phyloP scores from a whole-genome alignment of 441 rosid genomes.

The Corymbia citriodora region DNA sequence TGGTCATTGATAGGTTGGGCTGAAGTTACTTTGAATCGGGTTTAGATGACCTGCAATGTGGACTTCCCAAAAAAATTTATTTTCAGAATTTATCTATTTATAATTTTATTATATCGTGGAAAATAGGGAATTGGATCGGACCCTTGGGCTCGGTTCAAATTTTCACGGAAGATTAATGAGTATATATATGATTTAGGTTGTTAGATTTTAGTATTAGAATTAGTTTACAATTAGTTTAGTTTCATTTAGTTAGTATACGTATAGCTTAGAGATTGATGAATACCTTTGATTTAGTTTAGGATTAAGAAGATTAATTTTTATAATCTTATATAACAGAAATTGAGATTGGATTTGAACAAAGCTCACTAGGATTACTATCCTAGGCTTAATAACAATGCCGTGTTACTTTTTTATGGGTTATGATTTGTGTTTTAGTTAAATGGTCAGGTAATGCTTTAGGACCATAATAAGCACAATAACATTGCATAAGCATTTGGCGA shows the following conservation, averaged over 20 bases:
- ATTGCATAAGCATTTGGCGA: neutral
- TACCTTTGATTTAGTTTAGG: neutral
- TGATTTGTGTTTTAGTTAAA: neutral
- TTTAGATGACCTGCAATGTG: neutral
- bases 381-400: neutral
- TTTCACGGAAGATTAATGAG: neutral
- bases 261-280: neutral
- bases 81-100: no score
- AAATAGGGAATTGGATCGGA: neutral
- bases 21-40: neutral
- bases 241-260: rapidly evolving
- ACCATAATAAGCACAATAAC: neutral
- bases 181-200: neutral
- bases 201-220: neutral
- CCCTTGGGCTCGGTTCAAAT: neutral
- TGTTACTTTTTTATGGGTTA: neutral
- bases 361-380: rapidly evolving
- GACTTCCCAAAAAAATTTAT: no score
- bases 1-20: neutral
- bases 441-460: neutral
- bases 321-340: neutral
- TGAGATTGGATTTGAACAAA: neutral
- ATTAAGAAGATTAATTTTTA: no score
- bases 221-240: neutral
- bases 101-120: rapidly evolving